phyloP scores from a whole-genome alignment of 2,329 filamentous ascomycete genomes.

The Penicillium sp. region DNA sequence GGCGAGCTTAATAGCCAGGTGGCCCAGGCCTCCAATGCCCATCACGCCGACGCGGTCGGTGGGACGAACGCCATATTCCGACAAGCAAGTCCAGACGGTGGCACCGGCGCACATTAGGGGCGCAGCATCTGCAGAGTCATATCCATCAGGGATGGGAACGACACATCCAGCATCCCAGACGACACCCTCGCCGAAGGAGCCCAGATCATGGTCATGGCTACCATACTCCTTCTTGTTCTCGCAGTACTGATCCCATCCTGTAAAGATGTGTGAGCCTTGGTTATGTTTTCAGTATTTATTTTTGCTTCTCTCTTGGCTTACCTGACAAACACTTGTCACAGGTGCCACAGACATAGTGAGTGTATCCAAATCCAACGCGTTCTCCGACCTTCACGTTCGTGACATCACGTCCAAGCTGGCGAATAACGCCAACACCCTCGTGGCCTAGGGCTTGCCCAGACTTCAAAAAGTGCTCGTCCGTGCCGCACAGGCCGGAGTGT shows the following conservation, averaged over 20 bases:
- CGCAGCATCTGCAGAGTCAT: constrained; percentile 36
- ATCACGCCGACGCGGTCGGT: constrained; percentile 72
- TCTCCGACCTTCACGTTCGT: constrained; percentile 52
- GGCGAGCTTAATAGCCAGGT: constrained; percentile 71
- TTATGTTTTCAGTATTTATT: neutral
- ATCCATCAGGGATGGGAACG: constrained; percentile 42
- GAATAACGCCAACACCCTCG: constrained; percentile 59
- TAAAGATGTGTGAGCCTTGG: constrained; percentile 2
- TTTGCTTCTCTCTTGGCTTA: constrained; percentile 2
- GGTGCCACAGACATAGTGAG: constrained; percentile 37
- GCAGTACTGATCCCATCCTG: constrained; percentile 39
- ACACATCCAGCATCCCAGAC: constrained; percentile 42
- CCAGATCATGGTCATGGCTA: constrained; percentile 35
- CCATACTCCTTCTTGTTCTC: constrained; percentile 39
- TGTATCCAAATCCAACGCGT: constrained; percentile 43
- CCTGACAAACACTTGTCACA: constrained; percentile 40
- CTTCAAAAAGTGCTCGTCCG: constrained; percentile 30
- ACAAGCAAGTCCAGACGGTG: constrained; percentile 60
- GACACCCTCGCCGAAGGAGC: constrained; percentile 36
- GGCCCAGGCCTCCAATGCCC: constrained; percentile 72
- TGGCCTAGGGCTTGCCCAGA: constrained; percentile 51
- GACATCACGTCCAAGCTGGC: constrained; percentile 52
- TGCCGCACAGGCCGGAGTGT: constrained; percentile 33
- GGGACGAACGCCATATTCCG: constrained; percentile 63
- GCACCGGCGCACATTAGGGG: constrained; percentile 45